phyloP scores from a whole-genome alignment of 371 early-diverging fungal species.

The Amoeboaphelidium protococcarum region DNA sequence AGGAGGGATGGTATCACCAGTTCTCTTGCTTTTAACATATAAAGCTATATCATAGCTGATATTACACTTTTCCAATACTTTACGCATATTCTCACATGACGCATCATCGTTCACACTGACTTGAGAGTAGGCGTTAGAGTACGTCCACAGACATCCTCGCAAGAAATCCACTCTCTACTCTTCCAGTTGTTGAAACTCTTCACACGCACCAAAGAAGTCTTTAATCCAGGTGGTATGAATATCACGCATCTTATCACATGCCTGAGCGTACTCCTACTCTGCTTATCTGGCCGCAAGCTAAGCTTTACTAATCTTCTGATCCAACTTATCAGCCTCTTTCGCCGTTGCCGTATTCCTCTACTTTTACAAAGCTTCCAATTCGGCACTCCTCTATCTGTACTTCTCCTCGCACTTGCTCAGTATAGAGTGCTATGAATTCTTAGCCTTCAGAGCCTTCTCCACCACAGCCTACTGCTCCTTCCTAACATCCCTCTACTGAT shows the following conservation, averaged over 20 bases:
- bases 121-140: constrained; percentile 51
- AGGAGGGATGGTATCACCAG: constrained; percentile 29
- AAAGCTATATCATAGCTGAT: constrained; percentile 33
- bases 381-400: constrained; percentile 34
- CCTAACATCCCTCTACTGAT: constrained; percentile 43
- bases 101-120: constrained; percentile 67
- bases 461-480: constrained; percentile 16
- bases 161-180: constrained; percentile 60
- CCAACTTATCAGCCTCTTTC: background rate
- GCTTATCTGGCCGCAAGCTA: constrained; percentile 2
- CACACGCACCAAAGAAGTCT: constrained; percentile 34
- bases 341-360: background rate
- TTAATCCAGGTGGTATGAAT: constrained; percentile 37
- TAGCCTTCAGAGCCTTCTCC: background rate
- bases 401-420: constrained; percentile 29
- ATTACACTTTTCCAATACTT: constrained; percentile 34
- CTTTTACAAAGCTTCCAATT: constrained; percentile 12
- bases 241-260: constrained; percentile 28
- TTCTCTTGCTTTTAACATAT: constrained; percentile 38
- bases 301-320: background rate
- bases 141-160: constrained; percentile 46
- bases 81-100: constrained; percentile 44
- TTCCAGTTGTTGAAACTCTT: constrained; percentile 57
- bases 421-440: background rate
- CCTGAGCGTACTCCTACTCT: constrained; percentile 40